Percentiles rank a stretch among this genome's conserved stretches.
phyloP scores from a whole-genome alignment of 2,329 filamentous ascomycete species.

The Colletotrichum orchidophilum region DNA sequence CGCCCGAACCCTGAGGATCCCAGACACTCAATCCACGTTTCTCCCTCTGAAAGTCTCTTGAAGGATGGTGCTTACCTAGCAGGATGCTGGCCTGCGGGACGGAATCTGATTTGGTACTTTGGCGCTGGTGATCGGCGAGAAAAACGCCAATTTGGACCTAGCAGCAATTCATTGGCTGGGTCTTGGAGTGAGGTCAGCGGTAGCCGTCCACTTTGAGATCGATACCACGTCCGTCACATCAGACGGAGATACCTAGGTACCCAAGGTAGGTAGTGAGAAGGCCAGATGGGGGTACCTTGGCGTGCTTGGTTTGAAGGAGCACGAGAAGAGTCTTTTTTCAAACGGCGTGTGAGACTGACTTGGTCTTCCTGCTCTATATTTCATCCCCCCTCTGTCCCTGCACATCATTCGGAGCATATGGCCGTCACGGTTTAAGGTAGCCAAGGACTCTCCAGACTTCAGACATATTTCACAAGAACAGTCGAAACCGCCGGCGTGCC shows the following conservation, averaged over 20 bases:
- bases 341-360: neutral
- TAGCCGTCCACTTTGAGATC: slow-evolving; percentile 6
- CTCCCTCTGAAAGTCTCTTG: neutral
- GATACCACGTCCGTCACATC: neutral
- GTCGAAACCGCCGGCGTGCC: slow-evolving; percentile 5
- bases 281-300: too few species aligned
- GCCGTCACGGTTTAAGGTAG: neutral
- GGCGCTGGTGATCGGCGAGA: slow-evolving; percentile 26
- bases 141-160: slow-evolving; percentile 21
- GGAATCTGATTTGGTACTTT: neutral
- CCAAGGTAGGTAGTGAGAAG: too few species aligned
- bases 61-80: neutral
- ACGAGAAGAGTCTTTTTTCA: neutral
- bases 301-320: neutral
- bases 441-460: neutral
- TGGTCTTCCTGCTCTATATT: neutral
- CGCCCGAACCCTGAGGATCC: neutral
- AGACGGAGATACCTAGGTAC: too few species aligned
- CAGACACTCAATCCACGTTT: neutral
- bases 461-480: neutral
- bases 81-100: neutral
- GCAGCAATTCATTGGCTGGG: slow-evolving; percentile 11
- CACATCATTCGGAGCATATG: neutral
- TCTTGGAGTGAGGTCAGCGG: slow-evolving; percentile 26
- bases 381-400: neutral